Base-by-base conservation (phyloP, 1,284 basidiomycete genomes). In the Athelia psychrophila region DNA sequence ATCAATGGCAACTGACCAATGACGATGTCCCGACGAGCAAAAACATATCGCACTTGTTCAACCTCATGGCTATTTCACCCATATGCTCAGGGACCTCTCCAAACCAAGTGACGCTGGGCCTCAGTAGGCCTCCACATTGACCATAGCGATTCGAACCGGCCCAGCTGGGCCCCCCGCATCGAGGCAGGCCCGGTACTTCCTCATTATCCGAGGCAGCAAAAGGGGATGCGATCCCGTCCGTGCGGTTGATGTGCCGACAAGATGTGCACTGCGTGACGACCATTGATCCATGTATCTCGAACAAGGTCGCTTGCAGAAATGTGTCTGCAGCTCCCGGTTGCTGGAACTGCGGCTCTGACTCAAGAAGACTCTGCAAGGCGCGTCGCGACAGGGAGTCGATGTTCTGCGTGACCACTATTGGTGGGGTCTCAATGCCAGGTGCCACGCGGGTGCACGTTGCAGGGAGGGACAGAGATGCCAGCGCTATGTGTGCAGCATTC, bases 51-150 rank as follows among this genome's bases (percentile, higher is more conserved):
- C 80, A 81, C 30, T 71, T 55, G 2, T 68, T 61, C 5, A 85
- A 73, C 12, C 80, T 45, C 5, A 64, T 52, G 35, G 75, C 67
- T 38, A 86, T 83, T 23, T 64, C 50, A 25, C 72, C 64, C 53
- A 83, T 42, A 35, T 77, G 60, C n/a, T 66, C 56, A 13, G 79
- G 79, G 25, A 46, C 55, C 63, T 85, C 84, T 5, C 78, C 83
- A 59, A 87, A 87, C 84, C 83, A 88, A 1, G 86, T 81, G 4
- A 86, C 83, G 2, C 77, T 81, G 2, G 84, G 84, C 22, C 83
- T 71, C 1, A 77, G 70, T 6, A 87, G 69, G 33, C 33, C 33
- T 12, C 33, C 33, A 35, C 33, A 35, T 12, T 35, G 10, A 35
- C 33, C 33, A n/a, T 35, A 35, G 12, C 33, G 33, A 35, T 35